Evolutionary conservation across 768 basidiomycete genomes (phyloP).

Genomic region (Boletus coccyginus): DNA sequence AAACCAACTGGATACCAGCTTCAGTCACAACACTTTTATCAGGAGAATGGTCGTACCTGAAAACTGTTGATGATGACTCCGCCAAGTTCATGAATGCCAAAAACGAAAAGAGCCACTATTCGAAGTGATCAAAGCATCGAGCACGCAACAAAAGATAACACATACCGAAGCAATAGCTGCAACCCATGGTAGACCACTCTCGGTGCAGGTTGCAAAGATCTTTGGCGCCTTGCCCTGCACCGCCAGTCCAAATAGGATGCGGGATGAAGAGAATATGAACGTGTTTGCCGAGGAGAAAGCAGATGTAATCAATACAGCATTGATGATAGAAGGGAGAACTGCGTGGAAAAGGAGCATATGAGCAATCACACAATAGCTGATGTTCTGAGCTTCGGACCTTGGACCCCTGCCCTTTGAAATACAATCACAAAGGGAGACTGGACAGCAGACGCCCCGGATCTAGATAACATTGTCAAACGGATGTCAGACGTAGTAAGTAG

Average conservation of each 20-base stretch:
- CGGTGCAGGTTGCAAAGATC: conserved; percentile 46
- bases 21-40: conserved; percentile 19
- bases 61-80: conserved; percentile 44
- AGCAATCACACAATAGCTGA: conserved; percentile 9
- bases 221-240: conserved; percentile 49
- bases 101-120: conserved; percentile 40
- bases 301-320: conserved; percentile 67
- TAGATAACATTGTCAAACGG: not conserved
- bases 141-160: conserved; percentile 18
- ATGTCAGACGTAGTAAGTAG: not conserved
- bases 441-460: conserved; percentile 43
- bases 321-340: conserved; percentile 68
- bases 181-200: conserved; percentile 48
- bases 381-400: conserved; percentile 34
- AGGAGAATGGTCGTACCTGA: conserved; percentile 15
- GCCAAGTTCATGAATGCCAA: conserved; percentile 67
- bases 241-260: conserved; percentile 45
- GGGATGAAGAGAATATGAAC: conserved; percentile 38
- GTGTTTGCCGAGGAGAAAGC: conserved; percentile 71
- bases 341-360: not conserved
- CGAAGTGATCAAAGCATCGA: conserved; percentile 2
- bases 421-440: conserved; percentile 86
- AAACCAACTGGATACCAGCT: conserved; percentile 52
- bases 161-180: conserved; percentile 31
- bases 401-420: conserved; percentile 67